Percentiles rank a stretch among this genome's conserved stretches.
Evolutionary conservation across 352 stramenopile genomes (phyloP).

Genomic region (Pythium guiyangense): DNA sequence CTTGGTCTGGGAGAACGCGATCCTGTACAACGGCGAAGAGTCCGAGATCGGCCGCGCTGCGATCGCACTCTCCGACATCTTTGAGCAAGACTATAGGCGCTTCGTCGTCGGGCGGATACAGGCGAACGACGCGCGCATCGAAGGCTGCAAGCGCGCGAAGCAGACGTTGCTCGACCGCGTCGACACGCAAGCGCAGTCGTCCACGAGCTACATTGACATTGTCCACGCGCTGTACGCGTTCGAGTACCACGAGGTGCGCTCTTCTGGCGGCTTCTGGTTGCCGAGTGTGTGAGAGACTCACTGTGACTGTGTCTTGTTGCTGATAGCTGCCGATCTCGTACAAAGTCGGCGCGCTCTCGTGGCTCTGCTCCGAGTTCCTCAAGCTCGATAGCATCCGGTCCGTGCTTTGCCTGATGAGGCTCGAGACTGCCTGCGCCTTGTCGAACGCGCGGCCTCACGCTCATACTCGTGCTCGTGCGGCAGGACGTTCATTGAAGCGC

Average conservation of each 20-base stretch:
- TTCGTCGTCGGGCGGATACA: constrained; percentile 56
- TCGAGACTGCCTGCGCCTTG: too few relatives aligned
- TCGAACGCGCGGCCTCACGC: too few relatives aligned
- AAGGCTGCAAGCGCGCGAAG: constrained; percentile 47
- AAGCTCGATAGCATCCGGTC: constrained; percentile 49
- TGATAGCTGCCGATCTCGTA: constrained; percentile 43
- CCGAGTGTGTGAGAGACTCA: too few relatives aligned
- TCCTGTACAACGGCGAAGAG: constrained; percentile 76
- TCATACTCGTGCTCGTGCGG: too few relatives aligned
- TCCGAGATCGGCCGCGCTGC: constrained; percentile 68
- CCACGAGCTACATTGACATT: constrained; percentile 45
- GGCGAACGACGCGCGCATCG: constrained; percentile 50
- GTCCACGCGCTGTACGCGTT: constrained; percentile 65
- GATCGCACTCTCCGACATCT: constrained; percentile 70
- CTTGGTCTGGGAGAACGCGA: constrained; percentile 83
- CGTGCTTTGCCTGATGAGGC: not conserved
- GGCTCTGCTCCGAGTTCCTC: constrained; percentile 64
- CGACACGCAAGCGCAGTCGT: constrained; percentile 21
- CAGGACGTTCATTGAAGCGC: constrained; percentile 47
- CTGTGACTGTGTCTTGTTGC: not conserved
- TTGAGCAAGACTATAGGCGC: constrained; percentile 78
- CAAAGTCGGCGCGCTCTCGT: constrained; percentile 61
- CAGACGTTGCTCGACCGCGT: constrained; percentile 18
- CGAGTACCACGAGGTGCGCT: constrained; percentile 57
- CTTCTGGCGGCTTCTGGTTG: too few relatives aligned